Percentiles rank a stretch among this genome's conserved stretches.
These are phyloP conservation scores for Prosopis cineraria DNA, from an alignment of 306 rosid genomes.

Conservation along the genomic window DNA sequence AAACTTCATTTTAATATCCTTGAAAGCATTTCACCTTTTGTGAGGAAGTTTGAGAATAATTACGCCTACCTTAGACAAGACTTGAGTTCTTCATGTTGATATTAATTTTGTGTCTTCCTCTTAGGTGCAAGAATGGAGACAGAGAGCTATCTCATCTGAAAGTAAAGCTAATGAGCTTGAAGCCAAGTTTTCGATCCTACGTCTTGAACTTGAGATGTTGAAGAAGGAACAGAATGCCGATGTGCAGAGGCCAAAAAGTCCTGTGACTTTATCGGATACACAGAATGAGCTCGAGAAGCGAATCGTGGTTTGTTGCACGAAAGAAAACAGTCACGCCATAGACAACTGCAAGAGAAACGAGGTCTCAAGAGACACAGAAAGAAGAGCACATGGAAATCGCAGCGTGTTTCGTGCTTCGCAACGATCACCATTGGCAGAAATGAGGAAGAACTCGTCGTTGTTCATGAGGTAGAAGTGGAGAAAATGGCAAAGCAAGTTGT, in stretches of 20 bases:
- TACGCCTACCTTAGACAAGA: no score
- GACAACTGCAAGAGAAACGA: conserved; percentile 48
- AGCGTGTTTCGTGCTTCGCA: conserved; percentile 35
- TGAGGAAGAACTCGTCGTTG: conserved; percentile 65
- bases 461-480: conserved; percentile 51
- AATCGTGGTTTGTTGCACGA: conserved; percentile 66
- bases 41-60: background rate
- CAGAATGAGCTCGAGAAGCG: conserved; percentile 78
- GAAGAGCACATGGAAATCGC: conserved; percentile 32
- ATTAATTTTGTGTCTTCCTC: conserved; percentile 18
- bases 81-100: no score
- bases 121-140: conserved; percentile 89
- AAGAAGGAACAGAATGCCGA: conserved; percentile 41
- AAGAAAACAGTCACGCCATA: conserved; percentile 49
- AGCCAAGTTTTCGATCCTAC: conserved; percentile 43
- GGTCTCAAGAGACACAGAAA: conserved; percentile 42
- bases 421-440: conserved; percentile 61
- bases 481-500: conserved; percentile 49
- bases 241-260: conserved; percentile 24
- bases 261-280: conserved; percentile 32
- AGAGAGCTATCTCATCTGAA: conserved; percentile 67
- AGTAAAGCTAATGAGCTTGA: conserved; percentile 52
- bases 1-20: background rate
- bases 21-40: background rate
- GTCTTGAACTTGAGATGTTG: conserved; percentile 47